Percentiles rank a stretch among this genome's conserved stretches.
Conservation (phyloP, 1,284 basidiomycete species). For the Apiotrichum siamense region DNA sequence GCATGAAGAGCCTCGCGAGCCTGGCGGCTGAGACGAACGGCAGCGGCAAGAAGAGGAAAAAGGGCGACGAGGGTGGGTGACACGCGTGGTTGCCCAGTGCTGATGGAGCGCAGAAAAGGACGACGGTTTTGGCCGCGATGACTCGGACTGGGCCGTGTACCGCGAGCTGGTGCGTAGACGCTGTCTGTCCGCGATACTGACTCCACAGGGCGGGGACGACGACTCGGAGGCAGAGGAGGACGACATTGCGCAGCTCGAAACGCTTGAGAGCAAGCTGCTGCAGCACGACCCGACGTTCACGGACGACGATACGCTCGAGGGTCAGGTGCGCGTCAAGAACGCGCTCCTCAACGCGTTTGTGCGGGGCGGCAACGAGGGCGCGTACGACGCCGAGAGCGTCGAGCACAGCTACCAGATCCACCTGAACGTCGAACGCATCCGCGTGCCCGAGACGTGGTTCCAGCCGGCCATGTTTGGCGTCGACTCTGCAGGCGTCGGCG, state of each 20-base stretch:
- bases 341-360: constrained; percentile 78
- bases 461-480: constrained; percentile 88
- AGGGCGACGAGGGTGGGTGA: constrained; percentile 62
- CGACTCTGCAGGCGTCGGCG: constrained; percentile 88
- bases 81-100: not conserved
- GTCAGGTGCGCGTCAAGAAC: constrained; percentile 67
- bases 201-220: constrained; percentile 63
- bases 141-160: constrained; percentile 97
- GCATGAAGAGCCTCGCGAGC: constrained; percentile 95
- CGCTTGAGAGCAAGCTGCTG: constrained; percentile 76
- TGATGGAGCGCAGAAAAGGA: constrained; percentile 52
- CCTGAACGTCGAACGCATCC: constrained; percentile 86
- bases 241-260: constrained; percentile 65
- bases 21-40: constrained; percentile 70
- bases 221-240: constrained; percentile 96
- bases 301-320: constrained; percentile 71
- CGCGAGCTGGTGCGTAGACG: constrained; percentile 74
- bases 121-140: constrained; percentile 91
- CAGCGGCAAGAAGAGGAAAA: constrained; percentile 63
- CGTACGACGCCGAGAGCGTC: constrained; percentile 54
- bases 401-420: constrained; percentile 73
- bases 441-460: constrained; percentile 91
- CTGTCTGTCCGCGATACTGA: not conserved
- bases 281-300: constrained; percentile 79
- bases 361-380: constrained; percentile 54